Percentiles rank a stretch among this genome's conserved stretches.
Evolutionary conservation across 352 stramenopile species (phyloP).

Genomic region (Phytophthora sojae): DNA sequence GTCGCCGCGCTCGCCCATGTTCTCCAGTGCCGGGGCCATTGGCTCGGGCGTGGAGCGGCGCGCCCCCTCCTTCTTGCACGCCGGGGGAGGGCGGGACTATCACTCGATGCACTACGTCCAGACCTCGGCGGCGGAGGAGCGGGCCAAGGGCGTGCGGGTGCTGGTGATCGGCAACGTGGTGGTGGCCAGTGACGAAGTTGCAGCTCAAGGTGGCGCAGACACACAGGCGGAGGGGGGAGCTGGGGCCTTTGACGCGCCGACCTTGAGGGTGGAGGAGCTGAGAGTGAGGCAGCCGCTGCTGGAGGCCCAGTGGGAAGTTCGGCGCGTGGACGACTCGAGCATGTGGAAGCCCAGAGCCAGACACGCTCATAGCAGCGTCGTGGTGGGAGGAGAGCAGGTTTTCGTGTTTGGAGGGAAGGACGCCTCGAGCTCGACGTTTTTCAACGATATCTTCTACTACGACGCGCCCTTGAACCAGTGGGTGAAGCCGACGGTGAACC

Average conservation of each 20-base stretch:
- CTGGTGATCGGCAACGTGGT: constrained; percentile 74
- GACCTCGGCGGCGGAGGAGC: constrained; percentile 42
- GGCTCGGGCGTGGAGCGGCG: constrained; percentile 17
- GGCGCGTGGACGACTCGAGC: constrained; percentile 44
- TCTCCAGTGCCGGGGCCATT: constrained; percentile 17
- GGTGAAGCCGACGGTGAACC: constrained; percentile 38
- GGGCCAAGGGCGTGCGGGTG: constrained; percentile 50
- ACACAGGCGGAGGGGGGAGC: constrained; percentile 25
- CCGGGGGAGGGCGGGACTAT: constrained; percentile 54
- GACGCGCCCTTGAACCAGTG: constrained; percentile 70
- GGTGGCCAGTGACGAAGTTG: constrained; percentile 40
- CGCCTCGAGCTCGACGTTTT: constrained; percentile 51
- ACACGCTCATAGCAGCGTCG: constrained; percentile 69
- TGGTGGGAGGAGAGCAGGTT: constrained; percentile 63
- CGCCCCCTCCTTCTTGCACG: constrained; percentile 21
- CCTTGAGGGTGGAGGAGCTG: constrained; percentile 71
- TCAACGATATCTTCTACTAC: constrained; percentile 84
- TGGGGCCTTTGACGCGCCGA: constrained; percentile 50
- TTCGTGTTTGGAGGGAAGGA: constrained; percentile 83
- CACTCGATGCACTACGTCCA: constrained; percentile 83
- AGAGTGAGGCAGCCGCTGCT: constrained; percentile 58
- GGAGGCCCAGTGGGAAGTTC: constrained; percentile 58
- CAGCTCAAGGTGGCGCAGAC: constrained; percentile 13
- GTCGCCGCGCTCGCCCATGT: constrained; percentile 29
- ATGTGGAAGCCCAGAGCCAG: constrained; percentile 69